Percentiles rank a stretch among this genome's conserved stretches.
Evolutionary conservation across 495 filamentous ascomycete species (phyloP).

Genomic region (Penicillium simplicissimum): DNA sequence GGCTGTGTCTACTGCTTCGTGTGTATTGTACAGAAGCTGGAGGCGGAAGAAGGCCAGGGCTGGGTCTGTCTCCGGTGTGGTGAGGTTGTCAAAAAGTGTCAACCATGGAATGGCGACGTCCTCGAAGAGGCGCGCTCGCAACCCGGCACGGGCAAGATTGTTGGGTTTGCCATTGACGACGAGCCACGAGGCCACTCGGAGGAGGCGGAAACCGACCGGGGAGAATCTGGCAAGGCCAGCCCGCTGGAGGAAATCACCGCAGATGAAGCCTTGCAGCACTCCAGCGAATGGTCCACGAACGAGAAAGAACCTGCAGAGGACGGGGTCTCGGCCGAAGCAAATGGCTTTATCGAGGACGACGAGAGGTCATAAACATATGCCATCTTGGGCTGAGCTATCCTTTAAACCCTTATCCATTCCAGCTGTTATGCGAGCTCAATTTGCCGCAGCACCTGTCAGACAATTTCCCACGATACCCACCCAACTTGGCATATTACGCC

Average conservation of each 20-base stretch:
- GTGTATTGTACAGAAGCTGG: conserved; percentile 88
- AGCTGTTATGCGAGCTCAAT: not conserved
- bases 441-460: conserved; percentile 1
- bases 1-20: conserved; percentile 95
- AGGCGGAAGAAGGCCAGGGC: conserved; percentile 91
- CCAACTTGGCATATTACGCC: conserved; percentile 8
- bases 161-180: conserved; percentile 66
- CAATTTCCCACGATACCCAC: conserved; percentile 17
- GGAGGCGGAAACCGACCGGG: conserved; percentile 11
- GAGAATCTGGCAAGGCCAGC: conserved; percentile 20
- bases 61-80: conserved; percentile 95
- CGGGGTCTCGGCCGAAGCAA: conserved; percentile 1
- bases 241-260: conserved; percentile 33
- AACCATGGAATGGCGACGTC: conserved; percentile 91
- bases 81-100: conserved; percentile 80
- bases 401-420: not conserved
- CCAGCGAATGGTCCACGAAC: conserved; percentile 40
- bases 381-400: not conserved
- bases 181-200: conserved; percentile 21
- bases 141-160: conserved; percentile 58
- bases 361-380: not conserved
- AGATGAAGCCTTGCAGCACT: conserved; percentile 40
- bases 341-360: conserved; percentile 8
- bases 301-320: conserved; percentile 29
- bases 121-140: conserved; percentile 56